Base-by-base conservation (phyloP, 352 stramenopile genomes). In the Phytophthora megakarya region DNA sequence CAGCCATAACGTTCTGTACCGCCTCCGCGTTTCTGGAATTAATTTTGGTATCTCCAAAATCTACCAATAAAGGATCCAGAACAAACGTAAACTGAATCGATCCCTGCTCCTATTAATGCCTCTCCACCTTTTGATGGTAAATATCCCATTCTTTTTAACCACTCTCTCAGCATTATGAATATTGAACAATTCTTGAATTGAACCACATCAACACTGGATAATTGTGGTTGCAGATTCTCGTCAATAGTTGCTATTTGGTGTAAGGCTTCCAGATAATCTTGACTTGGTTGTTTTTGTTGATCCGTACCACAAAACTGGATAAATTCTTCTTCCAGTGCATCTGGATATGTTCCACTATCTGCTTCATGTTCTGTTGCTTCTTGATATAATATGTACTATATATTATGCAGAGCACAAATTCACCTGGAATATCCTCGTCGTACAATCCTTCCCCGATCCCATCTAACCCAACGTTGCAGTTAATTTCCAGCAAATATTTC, bases 401-500 rank as follows among this genome's bases (percentile, higher is more conserved):
- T n/a, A n/a, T n/a, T n/a, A n/a, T 49, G 44, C 19, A 48, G 38
- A n/a, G n/a, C n/a, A n/a, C n/a, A n/a, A n/a, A n/a, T n/a, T n/a
- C n/a, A n/a, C n/a, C n/a, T n/a, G n/a, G n/a, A n/a, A n/a, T n/a
- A n/a, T n/a, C n/a, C n/a, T n/a, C n/a, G n/a, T n/a, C n/a, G n/a
- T n/a, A n/a, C n/a, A n/a, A n/a, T n/a, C n/a, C n/a, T 19, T 61
- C 59, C 5, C 58, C 48, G 1, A 59, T 30, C 28, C 57, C 13
- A 12, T 21, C 51, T 1, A 61, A 51, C 6, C 25, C 26, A 13
- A 76, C 33, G 5, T 52, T 21, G 35, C 62, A 75, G 35, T 52
- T 23, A 11, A 64, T 46, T 5, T 55, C 22, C 18, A 73, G 40
- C 18, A 73, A 25, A 45, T 46, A 61, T 19, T 56, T 67, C 64